These are phyloP conservation scores for Suhomyces coccinellae DNA, from an alignment of 1,139 yeast species.

Conservation along the genomic window DNA sequence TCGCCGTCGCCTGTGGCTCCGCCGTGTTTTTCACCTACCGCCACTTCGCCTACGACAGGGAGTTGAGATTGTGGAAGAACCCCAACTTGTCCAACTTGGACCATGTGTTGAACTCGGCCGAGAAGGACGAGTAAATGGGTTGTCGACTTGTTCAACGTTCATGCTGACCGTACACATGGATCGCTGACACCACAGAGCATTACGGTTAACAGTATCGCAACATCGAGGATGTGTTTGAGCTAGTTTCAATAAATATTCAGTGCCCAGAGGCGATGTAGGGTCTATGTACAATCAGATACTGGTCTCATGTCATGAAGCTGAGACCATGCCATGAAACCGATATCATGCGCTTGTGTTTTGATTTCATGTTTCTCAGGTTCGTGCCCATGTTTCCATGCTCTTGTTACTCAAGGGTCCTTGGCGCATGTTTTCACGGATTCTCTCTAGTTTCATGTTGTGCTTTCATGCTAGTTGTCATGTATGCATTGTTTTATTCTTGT, in stretches of 20 bases:
- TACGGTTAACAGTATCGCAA: conserved; percentile 4
- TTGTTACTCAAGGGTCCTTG: no score
- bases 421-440: no score
- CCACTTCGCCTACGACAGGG: conserved; percentile 65
- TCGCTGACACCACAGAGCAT: conserved; percentile 4
- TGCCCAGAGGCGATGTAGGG: neutral
- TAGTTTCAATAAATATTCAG: conserved; percentile 4
- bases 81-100: conserved; percentile 59
- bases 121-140: conserved; percentile 24
- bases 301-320: no score
- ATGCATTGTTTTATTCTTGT: conserved; percentile 16
- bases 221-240: neutral
- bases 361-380: no score
- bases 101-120: conserved; percentile 52
- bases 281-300: no score
- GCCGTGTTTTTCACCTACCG: conserved; percentile 70
- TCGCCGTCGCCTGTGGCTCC: conserved; percentile 65
- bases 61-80: conserved; percentile 71
- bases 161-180: conserved; percentile 2
- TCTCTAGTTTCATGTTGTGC: no score
- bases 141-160: neutral
- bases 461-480: neutral
- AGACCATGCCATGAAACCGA: no score
- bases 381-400: no score
- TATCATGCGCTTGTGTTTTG: no score